Evolutionary conservation across 768 basidiomycete genomes (phyloP).

Genomic region (Macrolepiota fuliginosa): DNA sequence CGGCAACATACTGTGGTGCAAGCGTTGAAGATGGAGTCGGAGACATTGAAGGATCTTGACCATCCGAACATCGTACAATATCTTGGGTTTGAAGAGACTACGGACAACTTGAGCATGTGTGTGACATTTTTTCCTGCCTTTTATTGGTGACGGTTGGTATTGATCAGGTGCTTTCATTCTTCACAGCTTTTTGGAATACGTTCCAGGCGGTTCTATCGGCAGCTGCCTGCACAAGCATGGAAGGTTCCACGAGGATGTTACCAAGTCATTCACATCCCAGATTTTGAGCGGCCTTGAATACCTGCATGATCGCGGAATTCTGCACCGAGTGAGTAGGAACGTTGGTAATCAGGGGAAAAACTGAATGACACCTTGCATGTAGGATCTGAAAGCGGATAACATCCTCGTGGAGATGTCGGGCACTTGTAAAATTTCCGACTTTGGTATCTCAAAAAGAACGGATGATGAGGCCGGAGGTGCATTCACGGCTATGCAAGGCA

Average conservation of each 20-base stretch:
- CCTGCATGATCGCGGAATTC: slow-evolving; percentile 86
- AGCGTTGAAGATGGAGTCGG: slow-evolving; percentile 92
- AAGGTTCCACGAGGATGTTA: slow-evolving; percentile 88
- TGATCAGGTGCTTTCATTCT: slow-evolving; percentile 5
- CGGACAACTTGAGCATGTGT: slow-evolving; percentile 87
- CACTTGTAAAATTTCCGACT: slow-evolving; percentile 96
- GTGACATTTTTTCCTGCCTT: slow-evolving; percentile 23
- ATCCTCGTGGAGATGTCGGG: slow-evolving; percentile 93
- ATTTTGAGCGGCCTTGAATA: slow-evolving; percentile 92
- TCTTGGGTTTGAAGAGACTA: slow-evolving; percentile 91
- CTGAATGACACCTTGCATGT: slow-evolving; percentile 9
- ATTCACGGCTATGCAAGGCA: slow-evolving; percentile 93
- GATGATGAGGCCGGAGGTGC: slow-evolving; percentile 84
- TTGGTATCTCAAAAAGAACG: slow-evolving; percentile 96
- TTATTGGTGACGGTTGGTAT: neutral
- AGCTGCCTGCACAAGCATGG: slow-evolving; percentile 89
- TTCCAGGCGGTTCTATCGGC: slow-evolving; percentile 95
- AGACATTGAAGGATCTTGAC: slow-evolving; percentile 93
- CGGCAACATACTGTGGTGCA: slow-evolving; percentile 85
- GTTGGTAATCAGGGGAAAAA: neutral
- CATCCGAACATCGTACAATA: slow-evolving; percentile 98
- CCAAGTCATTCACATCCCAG: slow-evolving; percentile 89
- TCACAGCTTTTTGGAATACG: slow-evolving; percentile 93
- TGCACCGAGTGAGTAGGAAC: slow-evolving; percentile 70
- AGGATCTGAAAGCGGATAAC: slow-evolving; percentile 98